Base-by-base conservation (phyloP, 768 basidiomycete genomes). In the Fomitopsis pulvina region DNA sequence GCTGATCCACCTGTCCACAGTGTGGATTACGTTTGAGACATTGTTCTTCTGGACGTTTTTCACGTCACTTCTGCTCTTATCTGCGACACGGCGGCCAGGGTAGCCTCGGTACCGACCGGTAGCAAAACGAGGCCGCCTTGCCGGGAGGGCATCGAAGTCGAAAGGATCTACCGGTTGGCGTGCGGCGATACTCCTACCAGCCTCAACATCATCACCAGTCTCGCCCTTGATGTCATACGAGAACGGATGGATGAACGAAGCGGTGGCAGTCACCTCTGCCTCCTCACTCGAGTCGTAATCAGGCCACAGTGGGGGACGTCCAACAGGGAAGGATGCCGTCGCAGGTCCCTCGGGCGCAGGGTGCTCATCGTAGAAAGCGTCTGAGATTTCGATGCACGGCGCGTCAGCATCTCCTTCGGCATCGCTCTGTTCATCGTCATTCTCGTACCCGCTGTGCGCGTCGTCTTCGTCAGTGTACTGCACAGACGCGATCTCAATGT, bases 331-430 rank as follows among this genome's bases (percentile, higher is more conserved):
- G 5, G 69, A 66, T 16, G 71, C 68, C 1, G 71, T 75, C 12
- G 72, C 71, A 14, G 72, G 73, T 1, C 74, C 73, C 45, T 73
- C 71, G 1, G 73, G 73, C 0, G 69, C 66, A 6, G 74, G 72
- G 12, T 71, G 58, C 28, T 70, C 68, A 48, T 74, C 73, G 51
- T 69, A 74, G 52, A 66, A 68, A 8, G 73, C 74, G 14, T 72
- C 71, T 11, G 74, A 75, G 29, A 75, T 63, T 37, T 71, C 64
- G 46, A 66, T 70, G 48, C 16, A 28, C 43, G 14, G 46, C 47
- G 22, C 2, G 53, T 24, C 52, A 34, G 30, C 39, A 52, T 20
- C 56, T 12, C 52, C 52, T 45, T 53, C 48, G 18, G 14, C 45
- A 27, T 27, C 45, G 12, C 18, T 24, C 28, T 9, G 12, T 3